Percentiles rank a stretch among this genome's conserved stretches.
Evolutionary conservation across 2,329 filamentous ascomycete genomes (phyloP).

Genomic region (Colletotrichum coccodes): DNA sequence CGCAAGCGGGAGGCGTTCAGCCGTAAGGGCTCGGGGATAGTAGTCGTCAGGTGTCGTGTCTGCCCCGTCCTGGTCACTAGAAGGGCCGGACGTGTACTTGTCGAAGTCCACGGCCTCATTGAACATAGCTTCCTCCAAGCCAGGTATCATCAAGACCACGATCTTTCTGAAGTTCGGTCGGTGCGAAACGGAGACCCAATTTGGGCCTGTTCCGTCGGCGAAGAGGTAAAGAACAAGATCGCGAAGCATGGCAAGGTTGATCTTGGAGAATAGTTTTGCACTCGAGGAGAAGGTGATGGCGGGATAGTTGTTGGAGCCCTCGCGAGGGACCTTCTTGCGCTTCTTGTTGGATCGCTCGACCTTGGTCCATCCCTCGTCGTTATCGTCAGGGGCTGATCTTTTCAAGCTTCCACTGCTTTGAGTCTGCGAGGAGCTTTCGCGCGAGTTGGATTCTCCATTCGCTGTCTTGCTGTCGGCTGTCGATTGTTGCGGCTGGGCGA

Average conservation of each 20-base stretch:
- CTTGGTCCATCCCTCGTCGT: conserved; percentile 63
- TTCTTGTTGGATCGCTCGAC: conserved; percentile 67
- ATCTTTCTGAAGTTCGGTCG: conserved; percentile 78
- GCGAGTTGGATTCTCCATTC: neutral
- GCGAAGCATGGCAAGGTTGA: conserved; percentile 71
- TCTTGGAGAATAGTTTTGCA: conserved; percentile 68
- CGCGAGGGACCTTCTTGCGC: conserved; percentile 68
- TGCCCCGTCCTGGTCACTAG: conserved; percentile 38
- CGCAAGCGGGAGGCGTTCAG: conserved; percentile 61
- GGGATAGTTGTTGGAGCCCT: conserved; percentile 67
- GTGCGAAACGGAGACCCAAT: conserved; percentile 72
- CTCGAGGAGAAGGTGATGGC: conserved; percentile 66
- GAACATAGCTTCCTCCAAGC: conserved; percentile 92
- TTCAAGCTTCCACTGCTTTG: conserved; percentile 56
- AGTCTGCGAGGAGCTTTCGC: conserved; percentile 31
- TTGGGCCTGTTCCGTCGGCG: conserved; percentile 71
- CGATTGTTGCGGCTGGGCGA: neutral
- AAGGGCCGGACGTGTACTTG: conserved; percentile 48
- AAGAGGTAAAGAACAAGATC: conserved; percentile 74
- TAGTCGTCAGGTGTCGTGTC: conserved; percentile 67
- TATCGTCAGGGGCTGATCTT: conserved; percentile 54
- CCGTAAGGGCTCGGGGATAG: conserved; percentile 64
- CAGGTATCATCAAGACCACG: conserved; percentile 91
- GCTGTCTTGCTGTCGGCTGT: neutral
- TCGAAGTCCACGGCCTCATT: conserved; percentile 65